Base-by-base conservation (phyloP, 371 early-diverging fungal genomes). In the Actinomortierella wolfii region DNA sequence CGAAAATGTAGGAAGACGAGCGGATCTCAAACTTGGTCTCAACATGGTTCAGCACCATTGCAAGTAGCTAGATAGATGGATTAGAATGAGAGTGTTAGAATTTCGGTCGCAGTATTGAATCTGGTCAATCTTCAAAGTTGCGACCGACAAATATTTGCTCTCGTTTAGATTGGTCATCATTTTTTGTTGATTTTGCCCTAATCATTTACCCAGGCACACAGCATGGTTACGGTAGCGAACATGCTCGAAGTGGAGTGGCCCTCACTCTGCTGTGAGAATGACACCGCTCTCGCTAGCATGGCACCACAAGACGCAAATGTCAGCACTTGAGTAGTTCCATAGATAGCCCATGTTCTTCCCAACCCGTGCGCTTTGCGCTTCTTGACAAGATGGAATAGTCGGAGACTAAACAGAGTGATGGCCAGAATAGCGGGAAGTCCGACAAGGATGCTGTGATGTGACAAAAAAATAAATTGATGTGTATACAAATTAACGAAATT, bases 351-450 rank as follows among this genome's bases (percentile, higher is more conserved):
- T 15, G 65, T 34, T 15, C 11, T 58, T 3, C 58, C 58, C 3
- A 59, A 45, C 17, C 58, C 55, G 42, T 65, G 65, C 17, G 45
- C 55, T 2, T 48, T 42, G 17, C 55, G 55, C 40, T 14, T 47
- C 21, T 50, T 56, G 17, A 59, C 3, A 13, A 65, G 44, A 21
- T 26, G n/a, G 20, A 41, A 45, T 9, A 21, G 20, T 11, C 65
- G 59, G 34, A 34, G n/a, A 11, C 23, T 23, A 13, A 65, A 59
- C 2, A 51, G 24, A 13, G 50, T 5, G 51, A 55, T 54, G 13
- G 59, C 59, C 1, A 65, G 18, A 13, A 55, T 39, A 24, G 65
- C 65, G 2, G 65, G 65, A 0, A 65, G 25, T 14, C 59, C 55
- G 24, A 59, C 3, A 1, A 65, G 40, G 17, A 65, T 59, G 5